These are phyloP conservation scores for Phytophthora lateralis DNA, from an alignment of 352 stramenopile genomes.

Conservation along the genomic window DNA sequence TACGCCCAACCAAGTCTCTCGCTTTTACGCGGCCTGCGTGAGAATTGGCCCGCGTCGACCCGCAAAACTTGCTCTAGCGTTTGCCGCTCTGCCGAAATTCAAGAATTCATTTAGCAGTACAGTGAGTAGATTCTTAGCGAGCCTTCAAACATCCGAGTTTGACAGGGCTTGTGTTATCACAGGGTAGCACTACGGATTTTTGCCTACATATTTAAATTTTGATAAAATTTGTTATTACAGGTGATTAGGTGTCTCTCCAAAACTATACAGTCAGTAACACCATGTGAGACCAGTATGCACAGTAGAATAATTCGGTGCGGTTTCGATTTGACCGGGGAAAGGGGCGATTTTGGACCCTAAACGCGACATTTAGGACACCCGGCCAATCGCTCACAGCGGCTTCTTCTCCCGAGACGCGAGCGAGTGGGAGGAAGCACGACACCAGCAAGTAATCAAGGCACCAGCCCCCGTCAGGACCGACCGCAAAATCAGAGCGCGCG, in stretches of 20 bases:
- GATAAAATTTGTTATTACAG: too few relatives aligned
- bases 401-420: slow-evolving; percentile 34
- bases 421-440: slow-evolving; percentile 20
- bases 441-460: background rate
- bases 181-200: too few relatives aligned
- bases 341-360: slow-evolving; percentile 8
- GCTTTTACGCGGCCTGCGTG: slow-evolving; percentile 27
- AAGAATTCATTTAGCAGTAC: too few relatives aligned
- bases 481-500: too few relatives aligned
- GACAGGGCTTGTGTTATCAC: too few relatives aligned
- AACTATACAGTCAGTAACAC: background rate
- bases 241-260: too few relatives aligned
- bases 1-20: slow-evolving; percentile 1
- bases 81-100: too few relatives aligned
- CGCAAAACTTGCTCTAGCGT: too few relatives aligned
- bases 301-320: slow-evolving; percentile 36
- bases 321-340: slow-evolving; percentile 32
- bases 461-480: too few relatives aligned
- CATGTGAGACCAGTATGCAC: background rate
- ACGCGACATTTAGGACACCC: slow-evolving; percentile 24
- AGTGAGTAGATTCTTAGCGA: too few relatives aligned
- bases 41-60: slow-evolving; percentile 16
- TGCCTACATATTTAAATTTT: too few relatives aligned
- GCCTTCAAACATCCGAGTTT: too few relatives aligned
- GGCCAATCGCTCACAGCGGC: slow-evolving; percentile 27